phyloP scores from a whole-genome alignment of 2,329 filamentous ascomycete species.

The Didymella keratinophila region DNA sequence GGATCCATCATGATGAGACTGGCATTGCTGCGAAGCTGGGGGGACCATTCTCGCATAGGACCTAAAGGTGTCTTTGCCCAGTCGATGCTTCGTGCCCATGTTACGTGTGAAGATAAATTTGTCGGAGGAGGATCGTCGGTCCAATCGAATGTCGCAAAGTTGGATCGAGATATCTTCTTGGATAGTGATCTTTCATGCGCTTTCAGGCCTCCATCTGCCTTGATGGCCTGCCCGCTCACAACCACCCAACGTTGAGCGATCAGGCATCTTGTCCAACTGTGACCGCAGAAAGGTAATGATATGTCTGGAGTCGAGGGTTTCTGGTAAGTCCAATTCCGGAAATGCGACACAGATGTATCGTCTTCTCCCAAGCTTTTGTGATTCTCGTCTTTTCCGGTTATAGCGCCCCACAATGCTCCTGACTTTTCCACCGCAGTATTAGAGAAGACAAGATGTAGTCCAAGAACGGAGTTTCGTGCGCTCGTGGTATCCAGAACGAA shows the following conservation, averaged over 20 bases:
- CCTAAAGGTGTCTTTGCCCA: conserved; percentile 77
- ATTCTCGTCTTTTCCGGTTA: conserved; percentile 12
- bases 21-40: conserved; percentile 75
- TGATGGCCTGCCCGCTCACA: conserved; percentile 22
- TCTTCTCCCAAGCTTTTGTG: conserved; percentile 1
- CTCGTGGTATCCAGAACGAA: conserved; percentile 26
- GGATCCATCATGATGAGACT: conserved; percentile 72
- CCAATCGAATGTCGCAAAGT: conserved; percentile 26
- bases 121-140: conserved; percentile 26
- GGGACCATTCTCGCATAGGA: conserved; percentile 73
- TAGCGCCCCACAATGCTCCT: conserved; percentile 17
- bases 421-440: conserved; percentile 33
- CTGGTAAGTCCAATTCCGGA: conserved; percentile 28
- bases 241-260: conserved; percentile 34
- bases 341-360: conserved; percentile 13
- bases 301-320: not conserved
- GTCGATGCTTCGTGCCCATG: conserved; percentile 64
- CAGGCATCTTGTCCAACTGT: conserved; percentile 27
- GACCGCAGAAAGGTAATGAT: conserved; percentile 14
- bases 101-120: conserved; percentile 20
- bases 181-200: not conserved
- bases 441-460: conserved; percentile 23
- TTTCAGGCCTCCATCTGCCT: not conserved
- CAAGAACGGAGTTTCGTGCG: not conserved
- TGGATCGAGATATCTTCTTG: conserved; percentile 13